Base-by-base conservation (phyloP, 805 yeast species). In the Debaryomyces castellii region DNA sequence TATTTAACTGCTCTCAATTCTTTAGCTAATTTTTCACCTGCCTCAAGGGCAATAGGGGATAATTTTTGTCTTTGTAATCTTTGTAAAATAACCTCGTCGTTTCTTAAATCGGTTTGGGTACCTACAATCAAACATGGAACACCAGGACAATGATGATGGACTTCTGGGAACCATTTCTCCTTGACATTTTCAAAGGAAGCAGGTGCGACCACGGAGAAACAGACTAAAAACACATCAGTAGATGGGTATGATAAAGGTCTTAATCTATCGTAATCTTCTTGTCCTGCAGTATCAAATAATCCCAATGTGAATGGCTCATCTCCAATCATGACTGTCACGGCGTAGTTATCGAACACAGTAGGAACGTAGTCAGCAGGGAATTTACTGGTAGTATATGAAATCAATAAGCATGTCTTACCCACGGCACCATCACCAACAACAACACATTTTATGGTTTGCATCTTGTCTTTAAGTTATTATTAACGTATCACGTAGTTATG, bases 351-450 rank as follows among this genome's bases (percentile, higher is more conserved):
- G 62, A 92, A 90, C 38, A 92, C 98, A n/a, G 99, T 92, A 51
- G 98, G 99, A 46, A 92, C 97, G 65, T 92, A 92, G 71, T 94
- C 98, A 45, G 96, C 94, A 24, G 99, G 99, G 71, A 92, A 92
- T 67, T 92, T 94, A 73, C 89, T 88, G 49, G 97, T 92, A 43
- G 98, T 92, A 71, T 92, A 92, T 52, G 97, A 91, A 62, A 92
- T 92, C 57, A 94, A 79, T 52, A 94, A 81, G 74, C 98, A 92
- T 16, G 98, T 92, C 49, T 90, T 92, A 59, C 99, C 99, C 52
- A 94, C 98, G 57, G 98, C 98, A 88, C 99, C 99, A 73, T 94
- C 99, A 54, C 99, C 99, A 46, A 94, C 98, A 54, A 92, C 97
- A 54, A 94, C 98, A 78, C 98, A 94, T 73, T 92, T 92, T 67